These are phyloP conservation scores for Collybia mongolica DNA, from an alignment of 768 basidiomycete genomes.

Conservation along the genomic window DNA sequence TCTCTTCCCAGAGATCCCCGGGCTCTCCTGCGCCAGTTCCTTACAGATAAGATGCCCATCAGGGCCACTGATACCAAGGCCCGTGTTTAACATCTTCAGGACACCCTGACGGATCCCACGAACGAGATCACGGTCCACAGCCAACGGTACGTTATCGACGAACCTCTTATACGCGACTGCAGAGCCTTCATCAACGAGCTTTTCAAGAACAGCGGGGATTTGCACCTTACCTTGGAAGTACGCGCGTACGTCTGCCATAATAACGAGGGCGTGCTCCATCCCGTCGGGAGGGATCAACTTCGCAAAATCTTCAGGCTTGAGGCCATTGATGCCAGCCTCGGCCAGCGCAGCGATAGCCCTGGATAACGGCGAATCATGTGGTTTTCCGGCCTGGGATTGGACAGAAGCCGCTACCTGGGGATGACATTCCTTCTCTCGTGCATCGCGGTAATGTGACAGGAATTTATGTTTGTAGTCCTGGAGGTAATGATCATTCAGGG, in stretches of 20 bases:
- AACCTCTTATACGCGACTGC: conserved; percentile 65
- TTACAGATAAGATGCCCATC: conserved; percentile 47
- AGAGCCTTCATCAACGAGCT: too few species aligned
- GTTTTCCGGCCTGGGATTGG: neutral
- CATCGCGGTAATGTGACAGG: conserved; percentile 44
- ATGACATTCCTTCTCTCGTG: conserved; percentile 30
- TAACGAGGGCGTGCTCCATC: conserved; percentile 53
- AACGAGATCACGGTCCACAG: conserved; percentile 56
- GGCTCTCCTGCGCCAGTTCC: conserved; percentile 50
- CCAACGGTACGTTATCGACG: conserved; percentile 52
- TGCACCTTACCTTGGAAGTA: conserved; percentile 65
- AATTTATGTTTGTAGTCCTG: conserved; percentile 47
- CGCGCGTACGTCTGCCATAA: conserved; percentile 72
- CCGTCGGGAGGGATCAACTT: conserved; percentile 50
- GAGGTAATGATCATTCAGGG: conserved; percentile 49
- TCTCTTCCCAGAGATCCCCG: conserved; percentile 38
- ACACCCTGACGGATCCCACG: conserved; percentile 48
- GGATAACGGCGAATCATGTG: conserved; percentile 2
- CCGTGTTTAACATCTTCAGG: conserved; percentile 40
- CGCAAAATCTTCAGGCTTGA: conserved; percentile 40
- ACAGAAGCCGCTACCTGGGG: conserved; percentile 13
- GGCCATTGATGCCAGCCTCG: conserved; percentile 35
- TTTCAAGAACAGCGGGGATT: too few species aligned
- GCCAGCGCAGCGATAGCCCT: conserved; percentile 34
- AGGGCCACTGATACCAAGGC: conserved; percentile 50